These are phyloP conservation scores for Apostasia shenzhenica DNA, from an alignment of 106 monocot species.

Conservation along the genomic window DNA sequence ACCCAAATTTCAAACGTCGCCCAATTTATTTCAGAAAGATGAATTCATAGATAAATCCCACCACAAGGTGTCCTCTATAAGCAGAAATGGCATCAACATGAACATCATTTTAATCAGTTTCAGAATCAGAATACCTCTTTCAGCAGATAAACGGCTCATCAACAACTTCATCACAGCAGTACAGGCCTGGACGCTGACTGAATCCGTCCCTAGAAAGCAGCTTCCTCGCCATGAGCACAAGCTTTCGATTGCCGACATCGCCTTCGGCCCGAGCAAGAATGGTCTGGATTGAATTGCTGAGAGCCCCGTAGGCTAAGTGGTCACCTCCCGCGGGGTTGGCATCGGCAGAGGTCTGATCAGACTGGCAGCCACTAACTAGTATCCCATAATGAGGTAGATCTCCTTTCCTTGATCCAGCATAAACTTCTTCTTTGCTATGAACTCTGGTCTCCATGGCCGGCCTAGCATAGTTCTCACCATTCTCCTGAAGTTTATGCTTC, in stretches of 20 bases:
- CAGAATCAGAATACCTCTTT: conserved; percentile 1
- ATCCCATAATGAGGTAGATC: conserved; percentile 59
- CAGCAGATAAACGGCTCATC: conserved; percentile 68
- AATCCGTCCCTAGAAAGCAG: conserved; percentile 59
- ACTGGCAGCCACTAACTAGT: conserved; percentile 92
- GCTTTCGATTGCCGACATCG: conserved; percentile 51
- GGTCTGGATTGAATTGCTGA: conserved; percentile 85
- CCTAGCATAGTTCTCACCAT: conserved; percentile 50
- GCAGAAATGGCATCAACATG: no score
- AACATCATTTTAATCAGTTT: no score
- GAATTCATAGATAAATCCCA: no score
- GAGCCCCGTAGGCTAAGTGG: conserved; percentile 68
- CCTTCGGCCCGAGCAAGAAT: conserved; percentile 50
- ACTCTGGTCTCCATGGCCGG: conserved; percentile 58
- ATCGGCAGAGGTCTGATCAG: conserved; percentile 87
- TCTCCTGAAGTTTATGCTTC: conserved; percentile 58
- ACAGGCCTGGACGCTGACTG: conserved; percentile 72
- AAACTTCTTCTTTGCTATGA: conserved; percentile 42
- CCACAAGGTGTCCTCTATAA: no score
- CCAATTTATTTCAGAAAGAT: no score
- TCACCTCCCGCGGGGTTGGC: conserved; percentile 36
- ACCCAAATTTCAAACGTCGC: no score
- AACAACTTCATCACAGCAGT: conserved; percentile 72
- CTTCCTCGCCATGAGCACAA: conserved; percentile 56
- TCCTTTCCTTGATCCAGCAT: conserved; percentile 51